A percentile compares a stretch with the other conserved stretches of the same genome.
phyloP scores from a whole-genome alignment of 805 yeast species.

The Kluyveromyces wickerhamii region DNA sequence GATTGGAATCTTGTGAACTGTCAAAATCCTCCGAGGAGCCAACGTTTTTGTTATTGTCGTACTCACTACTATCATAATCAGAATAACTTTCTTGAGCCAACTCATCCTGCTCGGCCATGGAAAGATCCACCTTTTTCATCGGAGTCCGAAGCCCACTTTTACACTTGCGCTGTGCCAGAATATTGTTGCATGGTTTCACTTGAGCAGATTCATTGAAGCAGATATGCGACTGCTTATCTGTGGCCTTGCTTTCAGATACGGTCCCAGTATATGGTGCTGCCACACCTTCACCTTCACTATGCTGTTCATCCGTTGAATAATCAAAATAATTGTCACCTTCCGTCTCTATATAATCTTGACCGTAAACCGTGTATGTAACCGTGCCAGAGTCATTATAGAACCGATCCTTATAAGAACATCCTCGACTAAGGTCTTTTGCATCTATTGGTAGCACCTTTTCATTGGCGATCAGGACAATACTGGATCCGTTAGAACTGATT shows the following conservation, averaged over 20 bases:
- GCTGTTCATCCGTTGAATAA: conserved; percentile 2
- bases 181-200: conserved; percentile 1
- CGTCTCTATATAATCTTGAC: neutral
- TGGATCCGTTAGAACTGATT: neutral
- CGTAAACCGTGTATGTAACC: conserved; percentile 3
- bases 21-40: neutral
- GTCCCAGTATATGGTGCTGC: no score
- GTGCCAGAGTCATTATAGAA: conserved; percentile 1
- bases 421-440: neutral
- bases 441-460: neutral
- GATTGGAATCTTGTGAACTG: neutral
- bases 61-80: conserved; percentile 2
- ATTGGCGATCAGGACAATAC: conserved; percentile 1
- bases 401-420: neutral
- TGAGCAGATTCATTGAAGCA: conserved; percentile 4
- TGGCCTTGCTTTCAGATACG: no score
- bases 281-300: no score
- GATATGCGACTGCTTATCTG: no score
- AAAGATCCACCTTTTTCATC: neutral
- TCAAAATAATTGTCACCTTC: conserved; percentile 4
- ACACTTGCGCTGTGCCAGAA: conserved; percentile 1
- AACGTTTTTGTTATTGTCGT: conserved; percentile 7
- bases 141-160: conserved; percentile 4
- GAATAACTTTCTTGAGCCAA: conserved; percentile 1
- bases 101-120: neutral